These are phyloP conservation scores for Reticulascus tulasneorum DNA, from an alignment of 2,329 filamentous ascomycete genomes.

Conservation along the genomic window DNA sequence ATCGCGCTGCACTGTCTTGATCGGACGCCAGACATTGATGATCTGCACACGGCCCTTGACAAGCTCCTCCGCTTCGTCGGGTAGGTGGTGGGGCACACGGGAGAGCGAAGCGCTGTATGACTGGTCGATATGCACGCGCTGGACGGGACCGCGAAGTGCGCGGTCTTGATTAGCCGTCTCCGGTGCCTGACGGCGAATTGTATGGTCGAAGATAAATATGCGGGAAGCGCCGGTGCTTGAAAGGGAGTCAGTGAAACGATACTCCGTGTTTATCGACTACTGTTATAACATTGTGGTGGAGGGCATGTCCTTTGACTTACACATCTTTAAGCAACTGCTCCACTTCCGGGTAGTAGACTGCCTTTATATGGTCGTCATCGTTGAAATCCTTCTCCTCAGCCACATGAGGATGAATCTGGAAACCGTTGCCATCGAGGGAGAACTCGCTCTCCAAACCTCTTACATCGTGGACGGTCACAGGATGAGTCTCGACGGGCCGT, in stretches of 20 bases:
- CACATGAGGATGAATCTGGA: slow-evolving; percentile 26
- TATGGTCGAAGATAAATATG: slow-evolving; percentile 61
- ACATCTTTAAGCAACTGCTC: slow-evolving; percentile 61
- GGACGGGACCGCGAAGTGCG: slow-evolving; percentile 38
- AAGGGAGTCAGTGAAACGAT: slow-evolving; percentile 4
- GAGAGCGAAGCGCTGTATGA: slow-evolving; percentile 38
- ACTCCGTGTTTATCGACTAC: neutral
- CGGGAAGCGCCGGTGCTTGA: slow-evolving; percentile 50
- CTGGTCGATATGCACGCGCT: slow-evolving; percentile 52
- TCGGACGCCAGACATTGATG: slow-evolving; percentile 52
- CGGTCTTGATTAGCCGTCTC: slow-evolving; percentile 48
- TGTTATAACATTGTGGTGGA: neutral
- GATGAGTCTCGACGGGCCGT: slow-evolving; percentile 21
- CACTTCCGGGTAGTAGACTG: slow-evolving; percentile 69
- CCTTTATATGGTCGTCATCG: slow-evolving; percentile 59
- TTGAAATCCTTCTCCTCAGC: slow-evolving; percentile 32
- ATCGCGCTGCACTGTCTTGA: slow-evolving; percentile 47
- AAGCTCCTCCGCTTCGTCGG: slow-evolving; percentile 38
- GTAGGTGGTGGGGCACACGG: slow-evolving; percentile 40
- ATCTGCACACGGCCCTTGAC: slow-evolving; percentile 44
- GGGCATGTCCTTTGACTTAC: slow-evolving; percentile 28
- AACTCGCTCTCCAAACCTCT: slow-evolving; percentile 29
- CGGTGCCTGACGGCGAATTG: slow-evolving; percentile 37
- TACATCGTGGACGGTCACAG: slow-evolving; percentile 30
- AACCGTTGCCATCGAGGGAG: slow-evolving; percentile 34